Percentiles rank a stretch among this genome's conserved stretches.
phyloP scores from a whole-genome alignment of 2,329 filamentous ascomycete genomes.

The Neurospora sp. region DNA sequence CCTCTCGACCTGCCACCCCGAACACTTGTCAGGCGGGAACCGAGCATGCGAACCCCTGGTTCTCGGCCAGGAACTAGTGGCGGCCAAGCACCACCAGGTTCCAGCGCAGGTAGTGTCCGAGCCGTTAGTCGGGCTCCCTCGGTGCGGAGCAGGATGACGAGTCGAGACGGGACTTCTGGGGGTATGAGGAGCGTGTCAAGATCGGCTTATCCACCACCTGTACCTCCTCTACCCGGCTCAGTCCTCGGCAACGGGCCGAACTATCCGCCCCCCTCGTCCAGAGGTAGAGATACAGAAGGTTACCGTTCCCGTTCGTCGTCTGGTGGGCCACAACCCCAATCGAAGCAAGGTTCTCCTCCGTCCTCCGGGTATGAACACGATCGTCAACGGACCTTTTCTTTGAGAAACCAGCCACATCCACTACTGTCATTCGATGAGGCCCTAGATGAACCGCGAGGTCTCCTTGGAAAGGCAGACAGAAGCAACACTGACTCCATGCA shows the following conservation, averaged over 20 bases:
- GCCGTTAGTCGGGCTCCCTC: not conserved
- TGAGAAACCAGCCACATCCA: not conserved
- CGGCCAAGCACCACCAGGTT: not conserved
- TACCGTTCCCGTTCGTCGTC: not conserved
- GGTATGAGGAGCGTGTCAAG: not conserved
- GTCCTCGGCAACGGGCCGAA: not conserved
- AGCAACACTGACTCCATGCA: not conserved
- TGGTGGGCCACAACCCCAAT: not conserved
- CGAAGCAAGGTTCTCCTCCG: not conserved
- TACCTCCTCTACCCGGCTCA: not conserved
- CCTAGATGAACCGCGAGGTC: not conserved
- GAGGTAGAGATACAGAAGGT: not conserved
- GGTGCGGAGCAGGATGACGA: not conserved
- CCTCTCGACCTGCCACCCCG: not conserved
- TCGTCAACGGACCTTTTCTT: not conserved
- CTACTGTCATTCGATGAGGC: not conserved
- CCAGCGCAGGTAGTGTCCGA: not conserved
- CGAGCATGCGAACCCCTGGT: not conserved
- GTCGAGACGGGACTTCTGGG: not conserved
- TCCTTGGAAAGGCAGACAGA: not conserved
- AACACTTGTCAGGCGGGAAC: not conserved
- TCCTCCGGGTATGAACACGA: not conserved
- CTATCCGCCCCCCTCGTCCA: not conserved
- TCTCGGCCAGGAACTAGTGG: not conserved
- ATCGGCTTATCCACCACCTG: not conserved